Evolutionary conservation across 129 eudicot species (phyloP), one percentile per base, ranked within the genome.

Genomic region (Apium graveolens): DNA sequence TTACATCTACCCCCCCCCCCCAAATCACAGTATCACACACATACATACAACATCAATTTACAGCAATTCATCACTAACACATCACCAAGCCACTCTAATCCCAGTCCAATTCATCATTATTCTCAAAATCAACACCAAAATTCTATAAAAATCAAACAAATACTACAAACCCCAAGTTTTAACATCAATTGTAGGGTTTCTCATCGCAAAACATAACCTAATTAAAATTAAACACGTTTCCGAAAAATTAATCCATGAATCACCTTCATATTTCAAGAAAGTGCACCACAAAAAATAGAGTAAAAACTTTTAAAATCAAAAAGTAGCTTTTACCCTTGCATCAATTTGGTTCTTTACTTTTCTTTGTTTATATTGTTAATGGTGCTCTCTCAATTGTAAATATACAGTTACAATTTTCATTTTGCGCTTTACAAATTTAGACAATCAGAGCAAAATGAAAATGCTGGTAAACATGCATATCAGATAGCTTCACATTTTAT

Each of bases 81-180:
- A 45, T 74, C 87, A 60, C 82, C 73, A 38, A 35, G 3, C 37
- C 18, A 12, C 83, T 26, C 26, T 42, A 1, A 5, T 51, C 66
- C 46, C 80, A 44, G 80, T 24, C 45, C 84, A 85, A 2, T 76
- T 37, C 66, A 78, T 70, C 37, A 4, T 82, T 80, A 26, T 5
- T 42, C 31, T 51, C 76, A 37, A 80, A 71, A 41, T 88, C 83
- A 66, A 85, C 51, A 62, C 57, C 41, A 88, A n/a, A 89, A 88
- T 85, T 53, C 91, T 77, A 48, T 76, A 78, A 34, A 88, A 80
- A 70, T 88, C 91, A 51, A 85, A 8, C 8, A 85, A 37, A 39
- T 48, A 85, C 9, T 5, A 43, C 11, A 27, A 37, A 26, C 87
- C 87, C 11, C 37, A 71, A 35, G 76, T 18, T 68, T 63, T 42